These are phyloP conservation scores for Aethionema arabicum DNA, from an alignment of 345 rosid species.

Conservation along the genomic window DNA sequence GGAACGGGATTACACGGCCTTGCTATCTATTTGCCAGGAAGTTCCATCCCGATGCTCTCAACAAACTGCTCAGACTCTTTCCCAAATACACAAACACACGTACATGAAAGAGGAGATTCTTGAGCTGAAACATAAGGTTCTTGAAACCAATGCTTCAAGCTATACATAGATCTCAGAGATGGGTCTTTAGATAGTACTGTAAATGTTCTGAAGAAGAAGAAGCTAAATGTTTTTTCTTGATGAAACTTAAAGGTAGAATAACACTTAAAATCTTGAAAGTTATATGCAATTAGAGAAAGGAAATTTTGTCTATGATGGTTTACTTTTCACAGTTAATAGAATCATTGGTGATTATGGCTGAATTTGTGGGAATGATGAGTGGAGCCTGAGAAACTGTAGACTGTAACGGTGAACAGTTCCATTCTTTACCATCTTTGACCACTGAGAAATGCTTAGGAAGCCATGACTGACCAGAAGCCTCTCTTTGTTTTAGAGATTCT, in stretches of 20 bases:
- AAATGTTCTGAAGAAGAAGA: conserved; percentile 23
- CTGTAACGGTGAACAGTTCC: conserved; percentile 58
- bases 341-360: no score
- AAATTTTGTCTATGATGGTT: conserved; percentile 22
- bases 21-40: conserved; percentile 92
- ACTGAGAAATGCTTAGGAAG: conserved; percentile 57
- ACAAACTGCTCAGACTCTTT: conserved; percentile 66
- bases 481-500: conserved; percentile 45
- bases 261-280: not conserved
- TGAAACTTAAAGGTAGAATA: conserved; percentile 15
- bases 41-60: conserved; percentile 67
- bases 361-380: conserved; percentile 27
- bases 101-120: conserved; percentile 35
- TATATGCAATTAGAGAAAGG: conserved; percentile 24
- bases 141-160: conserved; percentile 20
- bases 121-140: conserved; percentile 20
- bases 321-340: not conserved
- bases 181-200: conserved; percentile 30
- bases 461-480: conserved; percentile 56
- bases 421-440: conserved; percentile 43
- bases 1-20: conserved; percentile 79
- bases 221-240: conserved; percentile 15
- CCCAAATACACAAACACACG: conserved; percentile 56
- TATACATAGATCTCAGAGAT: conserved; percentile 12
- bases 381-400: conserved; percentile 60